Conservation (phyloP, 2,329 filamentous ascomycete genomes). For the Xenoacremonium recifei region DNA sequence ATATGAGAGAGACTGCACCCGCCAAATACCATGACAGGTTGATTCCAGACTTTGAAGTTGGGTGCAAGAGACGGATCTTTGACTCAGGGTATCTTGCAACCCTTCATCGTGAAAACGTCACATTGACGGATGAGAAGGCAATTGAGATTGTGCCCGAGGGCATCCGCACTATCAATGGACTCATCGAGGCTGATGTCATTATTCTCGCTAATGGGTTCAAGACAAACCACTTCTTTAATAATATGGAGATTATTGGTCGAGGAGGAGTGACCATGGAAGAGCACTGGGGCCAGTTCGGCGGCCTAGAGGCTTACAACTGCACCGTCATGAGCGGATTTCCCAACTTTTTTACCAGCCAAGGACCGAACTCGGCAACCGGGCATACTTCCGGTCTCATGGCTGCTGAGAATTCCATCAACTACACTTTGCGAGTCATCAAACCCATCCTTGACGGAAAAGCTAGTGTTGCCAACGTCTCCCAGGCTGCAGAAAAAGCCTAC, state of each 20-base stretch:
- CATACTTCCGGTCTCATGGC: conserved; percentile 61
- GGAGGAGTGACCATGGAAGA: conserved; percentile 46
- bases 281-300: conserved; percentile 58
- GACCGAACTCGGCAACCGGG: conserved; percentile 62
- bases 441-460: conserved; percentile 37
- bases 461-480: conserved; percentile 30
- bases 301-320: conserved; percentile 60
- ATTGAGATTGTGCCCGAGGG: conserved; percentile 44
- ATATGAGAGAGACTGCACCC: conserved; percentile 46
- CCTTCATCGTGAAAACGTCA: conserved; percentile 48
- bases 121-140: conserved; percentile 46
- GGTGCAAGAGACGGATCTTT: conserved; percentile 63
- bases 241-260: conserved; percentile 51
- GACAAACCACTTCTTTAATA: conserved; percentile 52
- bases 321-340: conserved; percentile 59
- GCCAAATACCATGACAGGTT: conserved; percentile 60
- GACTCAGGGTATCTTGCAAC: conserved; percentile 55
- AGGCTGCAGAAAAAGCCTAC: conserved; percentile 33
- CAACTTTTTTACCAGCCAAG: conserved; percentile 61
- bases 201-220: conserved; percentile 62
- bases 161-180: conserved; percentile 34
- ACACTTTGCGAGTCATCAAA: conserved; percentile 56
- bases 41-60: conserved; percentile 60
- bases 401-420: conserved; percentile 60
- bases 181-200: conserved; percentile 57